A percentile compares a stretch with the other conserved stretches of the same genome.
phyloP scores from a whole-genome alignment of 768 basidiomycete species.

The Auriscalpium orientale region DNA sequence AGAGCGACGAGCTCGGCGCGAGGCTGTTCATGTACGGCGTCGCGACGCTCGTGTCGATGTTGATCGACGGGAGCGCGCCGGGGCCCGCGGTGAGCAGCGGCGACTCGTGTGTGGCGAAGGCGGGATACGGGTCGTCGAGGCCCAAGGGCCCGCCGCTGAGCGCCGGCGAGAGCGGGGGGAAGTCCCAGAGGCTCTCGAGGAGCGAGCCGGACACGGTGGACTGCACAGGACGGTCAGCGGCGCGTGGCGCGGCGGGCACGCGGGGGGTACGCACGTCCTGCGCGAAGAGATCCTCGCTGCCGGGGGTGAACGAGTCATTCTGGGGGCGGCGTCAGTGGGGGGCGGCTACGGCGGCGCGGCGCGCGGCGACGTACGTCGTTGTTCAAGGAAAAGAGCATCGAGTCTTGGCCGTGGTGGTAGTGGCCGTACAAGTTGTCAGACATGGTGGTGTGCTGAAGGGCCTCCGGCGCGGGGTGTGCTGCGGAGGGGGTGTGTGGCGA shows the following conservation, averaged over 20 bases:
- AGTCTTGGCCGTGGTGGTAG: neutral
- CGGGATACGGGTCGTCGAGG: neutral
- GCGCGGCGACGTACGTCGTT: neutral
- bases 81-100: neutral
- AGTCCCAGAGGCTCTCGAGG: neutral
- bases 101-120: neutral
- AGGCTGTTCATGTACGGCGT: neutral
- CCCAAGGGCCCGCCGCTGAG: neutral
- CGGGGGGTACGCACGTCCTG: neutral
- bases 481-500: neutral
- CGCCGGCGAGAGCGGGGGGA: neutral
- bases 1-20: constrained; percentile 4
- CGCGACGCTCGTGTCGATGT: constrained; percentile 4
- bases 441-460: neutral
- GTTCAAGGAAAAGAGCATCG: neutral
- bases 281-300: neutral
- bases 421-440: neutral
- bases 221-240: neutral
- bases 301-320: neutral
- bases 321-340: neutral
- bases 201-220: neutral
- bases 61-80: constrained; percentile 4
- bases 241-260: too few species aligned
- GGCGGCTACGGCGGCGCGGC: neutral
- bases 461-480: neutral